Conservation (phyloP, 176 grass and related monocot genomes). For the Zoysia japonica region DNA sequence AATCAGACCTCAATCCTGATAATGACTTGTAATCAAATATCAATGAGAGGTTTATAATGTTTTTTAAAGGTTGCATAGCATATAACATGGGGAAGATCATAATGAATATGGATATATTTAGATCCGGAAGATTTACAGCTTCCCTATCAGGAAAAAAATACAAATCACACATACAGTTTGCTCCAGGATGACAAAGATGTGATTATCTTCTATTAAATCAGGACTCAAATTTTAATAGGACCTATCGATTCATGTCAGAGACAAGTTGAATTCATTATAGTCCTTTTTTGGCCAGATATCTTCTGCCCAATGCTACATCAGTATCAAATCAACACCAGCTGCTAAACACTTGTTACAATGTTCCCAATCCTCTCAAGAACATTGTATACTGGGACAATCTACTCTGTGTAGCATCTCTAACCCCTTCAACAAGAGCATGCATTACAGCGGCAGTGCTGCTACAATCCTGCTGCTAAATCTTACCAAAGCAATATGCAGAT, state of each 20-base stretch:
- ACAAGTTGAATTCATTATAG: neutral
- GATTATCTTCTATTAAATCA: neutral
- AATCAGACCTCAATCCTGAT: neutral
- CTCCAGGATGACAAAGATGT: neutral
- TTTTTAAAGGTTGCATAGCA: neutral
- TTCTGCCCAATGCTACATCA: slow-evolving; percentile 22
- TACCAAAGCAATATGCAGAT: slow-evolving; percentile 19
- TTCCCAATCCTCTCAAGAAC: neutral
- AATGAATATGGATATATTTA: slow-evolving; percentile 8
- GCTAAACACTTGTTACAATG: neutral
- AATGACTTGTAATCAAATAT: neutral
- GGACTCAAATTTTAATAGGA: slow-evolving; percentile 18
- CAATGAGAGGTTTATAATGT: neutral
- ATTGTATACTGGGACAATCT: slow-evolving; percentile 19
- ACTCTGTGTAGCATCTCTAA: slow-evolving; percentile 3
- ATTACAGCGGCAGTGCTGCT: slow-evolving; percentile 10
- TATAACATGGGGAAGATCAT: neutral
- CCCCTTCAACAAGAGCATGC: slow-evolving; percentile 3
- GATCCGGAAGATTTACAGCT: neutral
- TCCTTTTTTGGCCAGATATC: slow-evolving; percentile 3
- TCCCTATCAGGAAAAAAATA: slow-evolving; percentile 6
- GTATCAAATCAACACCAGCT: slow-evolving; percentile 18
- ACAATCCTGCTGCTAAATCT: slow-evolving; percentile 16
- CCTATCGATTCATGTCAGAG: neutral
- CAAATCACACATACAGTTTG: neutral